Evolutionary conservation across 2,329 filamentous ascomycete species (phyloP).

Genomic region (Microcyclospora pomicola): DNA sequence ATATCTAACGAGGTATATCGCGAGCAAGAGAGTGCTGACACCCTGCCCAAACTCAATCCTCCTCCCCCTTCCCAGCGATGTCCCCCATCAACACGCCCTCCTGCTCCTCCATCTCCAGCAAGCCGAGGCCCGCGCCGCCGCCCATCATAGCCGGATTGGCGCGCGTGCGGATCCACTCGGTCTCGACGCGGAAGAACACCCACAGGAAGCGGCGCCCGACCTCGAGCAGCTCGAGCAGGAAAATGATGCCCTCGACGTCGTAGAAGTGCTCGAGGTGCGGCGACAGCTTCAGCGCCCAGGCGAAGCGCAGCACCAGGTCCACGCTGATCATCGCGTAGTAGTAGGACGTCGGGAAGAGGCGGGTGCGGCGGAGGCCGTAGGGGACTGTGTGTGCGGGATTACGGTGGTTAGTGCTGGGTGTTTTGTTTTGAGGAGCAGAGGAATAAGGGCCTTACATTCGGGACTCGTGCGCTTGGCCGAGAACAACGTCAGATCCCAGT

Average conservation of each 20-base stretch:
- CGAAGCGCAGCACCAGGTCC: conserved; percentile 72
- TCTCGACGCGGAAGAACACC: conserved; percentile 93
- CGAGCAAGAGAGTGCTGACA: too few species aligned
- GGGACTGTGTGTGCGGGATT: conserved; percentile 38
- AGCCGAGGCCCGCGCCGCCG: too few species aligned
- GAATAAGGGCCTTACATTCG: conserved; percentile 4
- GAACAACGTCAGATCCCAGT: conserved; percentile 90
- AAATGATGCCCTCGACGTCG: conserved; percentile 79
- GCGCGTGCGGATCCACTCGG: conserved; percentile 37
- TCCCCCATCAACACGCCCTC: too few species aligned
- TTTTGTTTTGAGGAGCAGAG: too few species aligned
- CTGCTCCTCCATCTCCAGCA: too few species aligned
- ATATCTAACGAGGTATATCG: too few species aligned
- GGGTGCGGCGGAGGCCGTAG: conserved; percentile 61
- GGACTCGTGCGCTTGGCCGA: conserved; percentile 22
- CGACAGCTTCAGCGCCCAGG: conserved; percentile 80
- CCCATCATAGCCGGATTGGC: too few species aligned
- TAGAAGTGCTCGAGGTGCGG: conserved; percentile 70
- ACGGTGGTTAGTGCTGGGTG: too few species aligned
- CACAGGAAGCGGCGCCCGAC: conserved; percentile 85
- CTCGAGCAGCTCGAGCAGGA: conserved; percentile 74
- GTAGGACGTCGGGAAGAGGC: conserved; percentile 57
- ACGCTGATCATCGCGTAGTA: conserved; percentile 73
- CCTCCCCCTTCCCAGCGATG: too few species aligned
- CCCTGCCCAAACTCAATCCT: too few species aligned